A percentile compares a stretch with the other conserved stretches of the same genome.
Evolutionary conservation across 2,329 filamentous ascomycete genomes (phyloP).

Genomic region (Phaeosphaeriaceae sp.): DNA sequence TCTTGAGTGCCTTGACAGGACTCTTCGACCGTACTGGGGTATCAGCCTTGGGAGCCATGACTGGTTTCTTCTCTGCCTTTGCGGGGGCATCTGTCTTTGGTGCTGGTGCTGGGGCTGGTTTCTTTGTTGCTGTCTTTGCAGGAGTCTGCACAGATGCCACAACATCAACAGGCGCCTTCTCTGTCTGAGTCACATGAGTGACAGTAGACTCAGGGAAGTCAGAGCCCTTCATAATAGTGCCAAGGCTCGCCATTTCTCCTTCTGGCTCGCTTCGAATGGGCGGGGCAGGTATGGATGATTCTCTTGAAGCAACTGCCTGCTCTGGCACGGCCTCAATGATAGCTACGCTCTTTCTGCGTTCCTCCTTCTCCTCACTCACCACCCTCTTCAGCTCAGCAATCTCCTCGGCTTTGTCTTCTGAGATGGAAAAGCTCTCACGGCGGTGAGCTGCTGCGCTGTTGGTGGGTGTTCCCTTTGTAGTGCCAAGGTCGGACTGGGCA

Average conservation of each 20-base stretch:
- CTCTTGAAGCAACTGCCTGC: constrained; percentile 50
- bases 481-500: constrained; percentile 28
- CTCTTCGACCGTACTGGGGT: neutral
- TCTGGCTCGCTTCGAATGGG: constrained; percentile 35
- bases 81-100: neutral
- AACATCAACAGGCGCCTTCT: constrained; percentile 3
- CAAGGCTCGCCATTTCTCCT: constrained; percentile 38
- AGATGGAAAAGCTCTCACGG: constrained; percentile 52
- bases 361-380: constrained; percentile 49
- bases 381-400: constrained; percentile 48
- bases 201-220: constrained; percentile 37
- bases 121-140: neutral
- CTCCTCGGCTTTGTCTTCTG: constrained; percentile 42
- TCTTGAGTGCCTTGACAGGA: neutral
- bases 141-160: constrained; percentile 1
- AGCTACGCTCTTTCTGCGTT: constrained; percentile 44
- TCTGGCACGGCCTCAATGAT: constrained; percentile 51
- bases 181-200: constrained; percentile 11
- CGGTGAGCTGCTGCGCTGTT: constrained; percentile 43
- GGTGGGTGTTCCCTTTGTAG: constrained; percentile 32
- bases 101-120: too few relatives aligned
- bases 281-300: constrained; percentile 44
- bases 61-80: constrained; percentile 1
- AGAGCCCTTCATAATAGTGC: constrained; percentile 46
- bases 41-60: neutral